These are phyloP conservation scores for Moniliella sp. DNA, from an alignment of 1,284 basidiomycete species.

Conservation along the genomic window DNA sequence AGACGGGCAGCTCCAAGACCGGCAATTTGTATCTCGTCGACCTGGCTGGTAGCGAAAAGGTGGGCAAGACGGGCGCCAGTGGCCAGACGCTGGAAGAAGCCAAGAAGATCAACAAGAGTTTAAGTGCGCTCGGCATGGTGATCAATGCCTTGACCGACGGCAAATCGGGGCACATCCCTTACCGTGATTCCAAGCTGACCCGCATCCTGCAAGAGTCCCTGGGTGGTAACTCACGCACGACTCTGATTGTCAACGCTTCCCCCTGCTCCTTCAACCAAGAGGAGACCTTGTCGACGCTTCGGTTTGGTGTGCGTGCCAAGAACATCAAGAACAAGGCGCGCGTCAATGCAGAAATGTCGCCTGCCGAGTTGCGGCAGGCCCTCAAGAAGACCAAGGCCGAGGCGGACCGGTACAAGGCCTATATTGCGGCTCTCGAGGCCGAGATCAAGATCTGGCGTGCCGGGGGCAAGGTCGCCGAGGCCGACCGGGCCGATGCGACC, in stretches of 20 bases:
- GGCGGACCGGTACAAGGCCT: slow-evolving; percentile 60
- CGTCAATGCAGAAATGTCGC: slow-evolving; percentile 91
- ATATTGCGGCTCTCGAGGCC: slow-evolving; percentile 69
- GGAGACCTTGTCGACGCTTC: slow-evolving; percentile 86
- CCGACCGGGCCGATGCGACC: slow-evolving; percentile 56
- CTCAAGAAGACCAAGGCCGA: slow-evolving; percentile 74
- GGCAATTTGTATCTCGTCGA: slow-evolving; percentile 95
- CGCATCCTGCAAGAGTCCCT: slow-evolving; percentile 98
- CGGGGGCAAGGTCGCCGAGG: slow-evolving; percentile 64
- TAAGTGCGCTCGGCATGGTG: slow-evolving; percentile 96
- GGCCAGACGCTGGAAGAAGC: slow-evolving; percentile 97
- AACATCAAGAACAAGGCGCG: slow-evolving; percentile 98
- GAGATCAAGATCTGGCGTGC: slow-evolving; percentile 75
- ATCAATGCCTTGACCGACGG: slow-evolving; percentile 93
- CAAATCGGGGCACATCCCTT: slow-evolving; percentile 74
- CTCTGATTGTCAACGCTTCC: slow-evolving; percentile 95
- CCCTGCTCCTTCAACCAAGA: slow-evolving; percentile 88
- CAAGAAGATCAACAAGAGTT: slow-evolving; percentile 98
- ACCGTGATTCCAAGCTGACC: slow-evolving; percentile 95
- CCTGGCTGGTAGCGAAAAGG: slow-evolving; percentile 94
- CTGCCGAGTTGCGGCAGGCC: slow-evolving; percentile 75
- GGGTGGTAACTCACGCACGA: slow-evolving; percentile 94
- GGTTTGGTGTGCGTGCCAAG: slow-evolving; percentile 85
- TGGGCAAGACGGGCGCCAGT: slow-evolving; percentile 94
- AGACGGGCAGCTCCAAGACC: slow-evolving; percentile 80